phyloP scores from a whole-genome alignment of 176 grass and related monocot genomes.

The Elaeis guineensis region DNA sequence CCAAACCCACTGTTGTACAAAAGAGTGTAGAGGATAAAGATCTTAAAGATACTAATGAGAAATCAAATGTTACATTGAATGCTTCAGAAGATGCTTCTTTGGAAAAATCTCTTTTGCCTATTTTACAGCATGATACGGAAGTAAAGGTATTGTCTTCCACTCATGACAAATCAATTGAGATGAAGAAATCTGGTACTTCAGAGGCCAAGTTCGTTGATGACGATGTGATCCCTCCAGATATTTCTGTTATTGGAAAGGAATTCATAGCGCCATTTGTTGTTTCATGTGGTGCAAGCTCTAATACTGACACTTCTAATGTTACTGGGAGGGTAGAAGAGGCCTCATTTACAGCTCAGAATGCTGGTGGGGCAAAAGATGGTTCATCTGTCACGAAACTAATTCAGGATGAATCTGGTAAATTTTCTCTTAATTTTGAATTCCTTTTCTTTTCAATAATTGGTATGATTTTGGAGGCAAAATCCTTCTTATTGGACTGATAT shows the following conservation, averaged over 20 bases:
- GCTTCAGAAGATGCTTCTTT: constrained; percentile 24
- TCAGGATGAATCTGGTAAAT: constrained; percentile 49
- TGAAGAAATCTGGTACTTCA: constrained; percentile 12
- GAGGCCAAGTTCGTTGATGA: constrained; percentile 24
- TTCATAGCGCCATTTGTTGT: constrained; percentile 1
- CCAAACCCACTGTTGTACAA: not conserved
- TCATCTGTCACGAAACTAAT: constrained; percentile 20
- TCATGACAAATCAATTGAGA: constrained; percentile 23
- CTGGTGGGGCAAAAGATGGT: constrained; percentile 14
- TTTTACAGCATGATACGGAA: constrained; percentile 14
- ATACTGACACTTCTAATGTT: constrained; percentile 24
- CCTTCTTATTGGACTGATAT: not conserved
- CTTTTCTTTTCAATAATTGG: constrained; percentile 1
- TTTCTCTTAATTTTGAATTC: constrained; percentile 4
- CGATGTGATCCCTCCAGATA: not conserved
- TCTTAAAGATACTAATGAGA: constrained; percentile 9
- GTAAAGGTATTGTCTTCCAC: constrained; percentile 12
- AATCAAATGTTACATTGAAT: constrained; percentile 22
- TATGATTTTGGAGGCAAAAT: too few relatives aligned
- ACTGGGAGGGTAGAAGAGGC: constrained; percentile 15
- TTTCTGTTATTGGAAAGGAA: constrained; percentile 21
- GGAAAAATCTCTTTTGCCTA: constrained; percentile 20
- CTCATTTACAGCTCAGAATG: constrained; percentile 16
- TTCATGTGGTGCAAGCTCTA: constrained; percentile 22
- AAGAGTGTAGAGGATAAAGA: constrained; percentile 16